Conservation (phyloP, 257 asterid genomes). For the Ballota nigra region DNA sequence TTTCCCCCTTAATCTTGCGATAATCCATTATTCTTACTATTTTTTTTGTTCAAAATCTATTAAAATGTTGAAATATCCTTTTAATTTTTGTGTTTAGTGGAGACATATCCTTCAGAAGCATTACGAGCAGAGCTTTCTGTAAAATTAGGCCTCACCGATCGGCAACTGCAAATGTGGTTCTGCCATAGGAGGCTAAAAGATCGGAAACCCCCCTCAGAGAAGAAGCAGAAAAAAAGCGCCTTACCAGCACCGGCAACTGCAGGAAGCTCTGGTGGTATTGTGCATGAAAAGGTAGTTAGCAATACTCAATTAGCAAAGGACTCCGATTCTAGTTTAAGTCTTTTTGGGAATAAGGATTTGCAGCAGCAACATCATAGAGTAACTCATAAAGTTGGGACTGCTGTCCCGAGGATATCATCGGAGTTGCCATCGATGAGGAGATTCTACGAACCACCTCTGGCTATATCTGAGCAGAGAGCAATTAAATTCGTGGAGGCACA, state of each 20-base stretch:
- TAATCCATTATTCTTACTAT: background rate
- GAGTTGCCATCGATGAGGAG: conserved; percentile 61
- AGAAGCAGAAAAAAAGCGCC: conserved; percentile 43
- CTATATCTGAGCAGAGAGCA: conserved; percentile 73
- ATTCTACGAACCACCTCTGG: conserved; percentile 71
- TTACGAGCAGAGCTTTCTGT: conserved; percentile 74
- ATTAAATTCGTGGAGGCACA: conserved; percentile 82
- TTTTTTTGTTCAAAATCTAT: conserved; percentile 10
- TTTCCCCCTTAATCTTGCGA: background rate
- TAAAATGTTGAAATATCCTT: background rate
- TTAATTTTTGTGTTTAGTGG: conserved; percentile 44
- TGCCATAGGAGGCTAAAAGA: conserved; percentile 94
- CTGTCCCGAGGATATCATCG: conserved; percentile 62
- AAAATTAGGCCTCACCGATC: conserved; percentile 73
- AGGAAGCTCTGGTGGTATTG: conserved; percentile 41
- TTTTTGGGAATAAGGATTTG: conserved; percentile 35
- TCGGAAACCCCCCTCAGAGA: conserved; percentile 57
- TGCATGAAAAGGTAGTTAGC: conserved; percentile 24
- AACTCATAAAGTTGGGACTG: conserved; percentile 69
- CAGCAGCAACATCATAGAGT: conserved; percentile 42
- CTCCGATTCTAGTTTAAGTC: conserved; percentile 37
- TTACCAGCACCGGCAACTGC: conserved; percentile 43
- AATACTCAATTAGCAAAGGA: conserved; percentile 43
- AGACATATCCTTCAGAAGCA: conserved; percentile 77
- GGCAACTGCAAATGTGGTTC: conserved; percentile 98